Base-by-base conservation (phyloP, 2,329 filamentous ascomycete species). In the Colletotrichum tanaceti region DNA sequence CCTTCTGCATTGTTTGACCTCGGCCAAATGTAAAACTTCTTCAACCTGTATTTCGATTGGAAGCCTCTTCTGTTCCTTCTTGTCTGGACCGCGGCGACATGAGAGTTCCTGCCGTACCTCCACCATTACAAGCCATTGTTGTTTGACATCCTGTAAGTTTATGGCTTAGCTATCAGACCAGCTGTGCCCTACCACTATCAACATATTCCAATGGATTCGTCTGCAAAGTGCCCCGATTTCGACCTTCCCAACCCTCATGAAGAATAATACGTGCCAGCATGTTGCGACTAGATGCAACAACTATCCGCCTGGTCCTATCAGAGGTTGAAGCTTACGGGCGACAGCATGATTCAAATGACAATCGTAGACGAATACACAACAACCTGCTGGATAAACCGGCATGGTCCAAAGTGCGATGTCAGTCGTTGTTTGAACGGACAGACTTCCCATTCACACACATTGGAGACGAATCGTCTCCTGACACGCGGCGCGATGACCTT, bases 201-300 rank as follows among this genome's bases (percentile, higher is more conserved):
- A 39, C 52, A 41, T 41, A 5, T 41, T 18, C 5, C 39, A 18
- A 41, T 18, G 7, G 14, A 13, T 18, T 16, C 18, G 13, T 18
- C 35, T 28, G 14, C n/a, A 16, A 22, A 39, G 3, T 2, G 16
- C n/a, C 32, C 14, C 10, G 28, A 11, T 9, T 22, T 32, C 20
- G 13, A 14, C 6, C 39, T 22, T 4, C 41, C 20, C 20, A 24
- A 14, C 10, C 35, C n/a, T 18, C 16, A 18, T 16, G 28, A 22
- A 5, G 13, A 50, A 41, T n/a, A 22, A 18, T 3, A 20, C 35
- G 24, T 11, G n/a, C 35, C 5, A 22, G 74, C 60, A 84, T 85
- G 82, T 71, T 85, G 32, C 81, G 82, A 58, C 75, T 82, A 62
- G 70, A 72, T 32, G 78, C 80, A 20, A 83, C 82, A 1, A 73